These are phyloP conservation scores for Neopestalotiopsis sp. DNA, from an alignment of 2,329 filamentous ascomycete genomes.

Conservation along the genomic window DNA sequence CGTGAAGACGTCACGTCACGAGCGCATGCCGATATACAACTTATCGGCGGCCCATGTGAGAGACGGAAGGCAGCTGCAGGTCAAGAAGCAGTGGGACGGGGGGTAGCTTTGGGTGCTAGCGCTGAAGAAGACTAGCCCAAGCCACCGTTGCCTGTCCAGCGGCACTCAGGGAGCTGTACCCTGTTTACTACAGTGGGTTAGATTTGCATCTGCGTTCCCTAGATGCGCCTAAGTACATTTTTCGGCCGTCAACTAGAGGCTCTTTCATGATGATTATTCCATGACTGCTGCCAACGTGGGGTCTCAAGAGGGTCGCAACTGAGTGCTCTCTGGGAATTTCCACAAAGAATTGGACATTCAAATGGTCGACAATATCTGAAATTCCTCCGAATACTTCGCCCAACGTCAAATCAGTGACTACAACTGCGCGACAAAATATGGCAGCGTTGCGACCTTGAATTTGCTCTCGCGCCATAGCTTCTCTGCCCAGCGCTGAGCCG, in stretches of 20 bases:
- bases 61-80: not conserved
- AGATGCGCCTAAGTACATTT: not conserved
- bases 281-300: not conserved
- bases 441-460: not conserved
- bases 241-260: not conserved
- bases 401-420: not conserved
- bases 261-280: not conserved
- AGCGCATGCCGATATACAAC: not conserved
- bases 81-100: not conserved
- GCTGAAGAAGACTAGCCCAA: not conserved
- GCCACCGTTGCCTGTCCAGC: not conserved
- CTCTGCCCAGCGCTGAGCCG: not conserved
- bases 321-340: not conserved
- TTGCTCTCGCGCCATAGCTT: not conserved
- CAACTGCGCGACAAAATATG: not conserved
- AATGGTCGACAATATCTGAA: not conserved
- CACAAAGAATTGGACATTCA: not conserved
- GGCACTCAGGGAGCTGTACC: not conserved
- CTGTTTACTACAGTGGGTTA: not conserved
- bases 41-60: not conserved
- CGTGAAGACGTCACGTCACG: slow-evolving; percentile 3
- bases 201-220: not conserved
- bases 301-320: not conserved
- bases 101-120: not conserved
- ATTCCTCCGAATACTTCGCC: not conserved